Evolutionary conservation across 139 green algal species (phyloP).

Genomic region (Micractinium sp.): DNA sequence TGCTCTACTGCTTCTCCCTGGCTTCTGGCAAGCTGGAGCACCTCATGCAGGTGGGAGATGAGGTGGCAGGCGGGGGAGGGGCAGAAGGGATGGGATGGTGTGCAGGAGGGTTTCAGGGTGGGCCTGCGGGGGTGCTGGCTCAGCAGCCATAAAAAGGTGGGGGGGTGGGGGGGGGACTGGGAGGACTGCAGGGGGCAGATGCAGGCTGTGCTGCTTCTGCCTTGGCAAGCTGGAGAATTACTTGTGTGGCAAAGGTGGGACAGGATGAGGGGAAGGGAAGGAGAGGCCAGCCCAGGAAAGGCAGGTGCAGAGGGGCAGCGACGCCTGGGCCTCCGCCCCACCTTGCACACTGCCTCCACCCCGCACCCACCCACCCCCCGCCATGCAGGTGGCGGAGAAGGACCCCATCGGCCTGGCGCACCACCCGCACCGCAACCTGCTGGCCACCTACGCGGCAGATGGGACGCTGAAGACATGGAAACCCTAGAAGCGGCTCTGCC

Average conservation of each 20-base stretch:
- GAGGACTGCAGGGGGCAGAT: too few species aligned
- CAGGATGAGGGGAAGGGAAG: too few species aligned
- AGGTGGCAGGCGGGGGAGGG: too few species aligned
- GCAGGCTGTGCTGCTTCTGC: neutral
- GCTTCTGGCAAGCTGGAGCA: constrained; percentile 85
- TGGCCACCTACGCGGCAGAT: constrained; percentile 87
- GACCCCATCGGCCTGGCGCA: constrained; percentile 89
- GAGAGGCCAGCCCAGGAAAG: too few species aligned
- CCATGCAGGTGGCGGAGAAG: constrained; percentile 69
- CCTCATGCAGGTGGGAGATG: constrained; percentile 67
- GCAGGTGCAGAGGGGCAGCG: neutral
- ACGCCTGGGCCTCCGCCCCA: too few species aligned
- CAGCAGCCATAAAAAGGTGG: neutral
- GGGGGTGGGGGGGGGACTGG: too few species aligned
- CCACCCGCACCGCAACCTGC: constrained; percentile 94
- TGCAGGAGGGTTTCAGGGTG: neutral
- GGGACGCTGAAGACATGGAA: constrained; percentile 89
- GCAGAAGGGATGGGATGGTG: too few species aligned
- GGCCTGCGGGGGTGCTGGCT: neutral
- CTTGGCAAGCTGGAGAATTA: neutral
- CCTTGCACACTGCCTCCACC: neutral
- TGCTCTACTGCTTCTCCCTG: constrained; percentile 82
- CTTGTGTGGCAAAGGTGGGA: too few species aligned
- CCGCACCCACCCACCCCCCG: neutral
- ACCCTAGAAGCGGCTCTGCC: neutral